phyloP scores from a whole-genome alignment of 2,329 filamentous ascomycete species.

The Botrytis aclada region DNA sequence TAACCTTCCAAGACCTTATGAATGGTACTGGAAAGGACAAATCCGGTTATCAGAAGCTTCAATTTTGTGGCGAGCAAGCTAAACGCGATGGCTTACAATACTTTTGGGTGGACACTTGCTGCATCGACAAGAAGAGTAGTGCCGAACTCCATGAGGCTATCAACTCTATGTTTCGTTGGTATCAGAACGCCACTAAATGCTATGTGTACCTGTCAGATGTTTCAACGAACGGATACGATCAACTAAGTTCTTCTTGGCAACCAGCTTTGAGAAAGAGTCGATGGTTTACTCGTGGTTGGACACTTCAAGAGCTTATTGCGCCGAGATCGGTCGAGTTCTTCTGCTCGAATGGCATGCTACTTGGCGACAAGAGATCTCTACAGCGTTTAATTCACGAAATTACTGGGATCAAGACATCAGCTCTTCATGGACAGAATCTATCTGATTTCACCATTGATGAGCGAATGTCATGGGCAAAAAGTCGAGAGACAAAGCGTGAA shows the following conservation, averaged over 20 bases:
- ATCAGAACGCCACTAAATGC: conserved; percentile 25
- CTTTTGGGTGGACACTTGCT: conserved; percentile 25
- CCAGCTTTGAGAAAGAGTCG: conserved; percentile 20
- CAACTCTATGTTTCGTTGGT: conserved; percentile 33
- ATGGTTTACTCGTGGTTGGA: conserved; percentile 31
- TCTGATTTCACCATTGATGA: conserved; percentile 35
- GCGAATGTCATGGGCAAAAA: conserved; percentile 38
- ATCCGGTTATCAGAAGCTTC: conserved; percentile 23
- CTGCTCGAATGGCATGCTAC: conserved; percentile 14
- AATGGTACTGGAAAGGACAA: conserved; percentile 17
- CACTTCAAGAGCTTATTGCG: conserved; percentile 29
- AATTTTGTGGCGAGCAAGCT: conserved; percentile 24
- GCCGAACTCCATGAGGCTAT: conserved; percentile 25
- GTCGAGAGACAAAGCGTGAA: conserved; percentile 38
- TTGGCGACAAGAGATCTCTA: conserved; percentile 23
- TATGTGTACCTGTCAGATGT: conserved; percentile 29
- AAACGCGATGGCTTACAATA: conserved; percentile 22
- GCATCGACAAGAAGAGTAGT: conserved; percentile 23
- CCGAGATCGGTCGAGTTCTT: conserved; percentile 27
- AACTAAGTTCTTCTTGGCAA: conserved; percentile 21
- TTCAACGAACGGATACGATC: conserved; percentile 3
- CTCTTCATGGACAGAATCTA: conserved; percentile 21
- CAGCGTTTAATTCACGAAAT: conserved; percentile 21
- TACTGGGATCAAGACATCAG: conserved; percentile 20
- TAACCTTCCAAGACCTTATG: conserved; percentile 24